phyloP scores from a whole-genome alignment of 257 asterid genomes.

The Penstemon barbatus region DNA sequence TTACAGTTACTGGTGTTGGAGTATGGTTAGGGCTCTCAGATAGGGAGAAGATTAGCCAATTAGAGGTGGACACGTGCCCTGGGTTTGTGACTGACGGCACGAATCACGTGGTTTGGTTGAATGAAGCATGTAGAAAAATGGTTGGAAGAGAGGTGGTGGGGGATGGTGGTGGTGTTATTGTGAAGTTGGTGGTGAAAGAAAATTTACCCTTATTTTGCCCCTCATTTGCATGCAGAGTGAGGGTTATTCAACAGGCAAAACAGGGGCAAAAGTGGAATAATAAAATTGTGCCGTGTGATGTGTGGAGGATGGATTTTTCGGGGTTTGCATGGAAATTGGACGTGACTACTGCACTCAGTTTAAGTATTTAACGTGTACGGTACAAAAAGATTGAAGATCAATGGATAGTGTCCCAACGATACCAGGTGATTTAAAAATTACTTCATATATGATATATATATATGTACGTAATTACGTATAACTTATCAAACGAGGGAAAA shows the following conservation, averaged over 20 bases:
- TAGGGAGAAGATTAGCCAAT: slow-evolving; percentile 33
- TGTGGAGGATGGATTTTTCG: slow-evolving; percentile 39
- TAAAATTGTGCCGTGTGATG: slow-evolving; percentile 39
- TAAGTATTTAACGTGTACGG: background rate
- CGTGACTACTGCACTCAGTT: slow-evolving; percentile 45
- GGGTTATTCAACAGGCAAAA: slow-evolving; percentile 29
- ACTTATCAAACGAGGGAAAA: too few species aligned
- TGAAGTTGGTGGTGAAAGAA: slow-evolving; percentile 44
- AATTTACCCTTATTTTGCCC: slow-evolving; percentile 33
- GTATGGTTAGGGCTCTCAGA: slow-evolving; percentile 56
- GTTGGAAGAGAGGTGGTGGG: slow-evolving; percentile 19
- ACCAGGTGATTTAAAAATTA: slow-evolving; percentile 28
- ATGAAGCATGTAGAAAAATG: slow-evolving; percentile 42
- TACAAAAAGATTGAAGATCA: too few species aligned
- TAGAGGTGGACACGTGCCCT: slow-evolving; percentile 51
- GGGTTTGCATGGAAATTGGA: slow-evolving; percentile 60
- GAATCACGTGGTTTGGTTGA: slow-evolving; percentile 47
- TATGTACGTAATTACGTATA: too few species aligned
- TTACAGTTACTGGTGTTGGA: background rate
- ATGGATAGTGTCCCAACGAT: background rate
- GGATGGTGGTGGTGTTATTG: slow-evolving; percentile 29
- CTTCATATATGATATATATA: too few species aligned
- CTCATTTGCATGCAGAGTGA: slow-evolving; percentile 54
- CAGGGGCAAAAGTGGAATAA: slow-evolving; percentile 34
- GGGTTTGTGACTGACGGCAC: slow-evolving; percentile 42